Evolutionary conservation across 75 land plant genomes (phyloP).

Genomic region (Cryptomeria japonica): DNA sequence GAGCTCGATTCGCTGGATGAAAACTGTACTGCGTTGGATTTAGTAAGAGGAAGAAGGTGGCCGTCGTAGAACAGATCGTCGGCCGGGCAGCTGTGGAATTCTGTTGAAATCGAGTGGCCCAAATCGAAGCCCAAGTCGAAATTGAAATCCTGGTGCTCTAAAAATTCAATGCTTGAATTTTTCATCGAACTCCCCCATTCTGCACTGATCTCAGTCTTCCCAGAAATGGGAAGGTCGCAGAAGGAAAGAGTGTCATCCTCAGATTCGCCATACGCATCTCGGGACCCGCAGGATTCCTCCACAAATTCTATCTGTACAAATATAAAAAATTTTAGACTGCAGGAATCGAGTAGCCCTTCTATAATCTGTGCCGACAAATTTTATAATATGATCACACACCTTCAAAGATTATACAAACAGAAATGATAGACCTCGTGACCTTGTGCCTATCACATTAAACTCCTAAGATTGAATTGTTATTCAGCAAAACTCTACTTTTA

Average conservation of each 20-base stretch:
- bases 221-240: neutral
- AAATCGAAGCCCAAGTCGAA: neutral
- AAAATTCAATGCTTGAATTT: neutral
- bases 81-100: neutral
- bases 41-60: neutral
- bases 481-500: no score
- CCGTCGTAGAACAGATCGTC: constrained; percentile 8
- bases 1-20: neutral
- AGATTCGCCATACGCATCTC: neutral
- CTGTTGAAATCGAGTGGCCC: neutral
- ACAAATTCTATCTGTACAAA: no score
- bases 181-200: no score
- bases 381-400: no score
- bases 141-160: neutral
- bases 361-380: no score
- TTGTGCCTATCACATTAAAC: no score
- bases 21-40: neutral
- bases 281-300: no score
- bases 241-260: neutral
- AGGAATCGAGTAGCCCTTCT: no score
- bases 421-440: no score
- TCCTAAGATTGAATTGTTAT: no score
- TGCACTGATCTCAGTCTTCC: neutral
- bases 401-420: no score
- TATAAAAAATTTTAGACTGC: no score